phyloP scores from a whole-genome alignment of 805 yeast genomes.

The Pichia scutulata region DNA sequence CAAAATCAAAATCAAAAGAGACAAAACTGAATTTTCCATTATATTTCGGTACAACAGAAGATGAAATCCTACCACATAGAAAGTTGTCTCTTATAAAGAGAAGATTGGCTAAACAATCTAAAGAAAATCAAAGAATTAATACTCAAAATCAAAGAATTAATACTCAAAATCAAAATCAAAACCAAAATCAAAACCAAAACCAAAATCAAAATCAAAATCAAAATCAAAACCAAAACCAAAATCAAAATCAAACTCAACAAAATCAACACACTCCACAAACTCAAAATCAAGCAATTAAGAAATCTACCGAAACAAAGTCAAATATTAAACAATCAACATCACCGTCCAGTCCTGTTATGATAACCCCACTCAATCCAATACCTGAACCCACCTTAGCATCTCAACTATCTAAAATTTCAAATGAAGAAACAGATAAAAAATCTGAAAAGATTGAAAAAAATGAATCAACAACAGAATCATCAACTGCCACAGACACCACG shows the following conservation, averaged over 20 bases:
- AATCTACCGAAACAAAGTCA: background rate
- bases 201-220: too few species aligned
- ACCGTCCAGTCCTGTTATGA: background rate
- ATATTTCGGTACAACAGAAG: slow-evolving; percentile 28
- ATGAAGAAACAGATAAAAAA: background rate
- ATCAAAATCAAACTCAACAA: background rate
- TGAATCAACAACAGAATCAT: background rate
- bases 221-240: too few species aligned
- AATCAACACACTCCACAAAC: background rate
- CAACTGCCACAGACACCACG: background rate
- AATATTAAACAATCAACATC: background rate
- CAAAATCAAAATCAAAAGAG: slow-evolving; percentile 15
- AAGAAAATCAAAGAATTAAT: background rate
- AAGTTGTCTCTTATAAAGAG: slow-evolving; percentile 18
- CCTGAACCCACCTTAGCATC: background rate
- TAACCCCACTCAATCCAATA: background rate
- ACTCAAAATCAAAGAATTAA: background rate
- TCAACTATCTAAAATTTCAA: background rate
- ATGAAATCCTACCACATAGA: slow-evolving; percentile 22
- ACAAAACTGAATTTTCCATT: slow-evolving; percentile 20
- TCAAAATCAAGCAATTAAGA: background rate
- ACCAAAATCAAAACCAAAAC: too few species aligned
- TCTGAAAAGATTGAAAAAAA: background rate
- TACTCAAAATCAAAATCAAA: background rate
- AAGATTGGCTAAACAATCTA: slow-evolving; percentile 11